Evolutionary conservation across 306 rosid genomes (phyloP).

Genomic region (Potentilla sterilis): DNA sequence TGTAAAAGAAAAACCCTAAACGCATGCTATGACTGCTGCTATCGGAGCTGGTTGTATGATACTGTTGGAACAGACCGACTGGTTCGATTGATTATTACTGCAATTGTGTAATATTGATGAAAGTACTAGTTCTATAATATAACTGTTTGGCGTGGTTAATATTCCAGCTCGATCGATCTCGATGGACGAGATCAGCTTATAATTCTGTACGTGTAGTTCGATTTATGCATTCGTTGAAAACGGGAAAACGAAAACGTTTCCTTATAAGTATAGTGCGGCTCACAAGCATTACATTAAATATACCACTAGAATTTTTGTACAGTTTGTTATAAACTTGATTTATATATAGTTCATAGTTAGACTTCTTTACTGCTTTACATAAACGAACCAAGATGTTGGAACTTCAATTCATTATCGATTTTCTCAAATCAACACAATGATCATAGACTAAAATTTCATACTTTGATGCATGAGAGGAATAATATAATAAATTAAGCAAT

Average conservation of each 20-base stretch:
- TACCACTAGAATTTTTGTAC: no score
- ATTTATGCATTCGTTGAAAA: no score
- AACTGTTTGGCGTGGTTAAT: not conserved
- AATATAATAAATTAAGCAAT: not conserved
- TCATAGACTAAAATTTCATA: not conserved
- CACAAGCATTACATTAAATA: no score
- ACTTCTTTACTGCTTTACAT: not conserved
- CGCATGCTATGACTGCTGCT: not conserved
- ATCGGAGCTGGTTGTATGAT: conserved; percentile 4
- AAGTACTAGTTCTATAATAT: not conserved
- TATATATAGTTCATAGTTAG: not conserved
- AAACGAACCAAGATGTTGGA: not conserved
- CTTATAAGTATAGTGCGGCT: no score
- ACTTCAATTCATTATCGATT: not conserved
- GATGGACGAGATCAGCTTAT: not conserved
- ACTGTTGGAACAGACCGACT: not conserved
- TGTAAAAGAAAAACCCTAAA: not conserved
- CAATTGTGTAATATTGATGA: not conserved
- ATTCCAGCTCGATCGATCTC: not conserved
- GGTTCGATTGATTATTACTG: not conserved
- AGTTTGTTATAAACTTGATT: no score
- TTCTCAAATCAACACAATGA: not conserved
- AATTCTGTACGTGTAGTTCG: no score
- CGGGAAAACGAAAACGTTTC: no score
- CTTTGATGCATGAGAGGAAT: not conserved